Conservation (phyloP, 164 flowering plant genomes). For the Santalum album region DNA sequence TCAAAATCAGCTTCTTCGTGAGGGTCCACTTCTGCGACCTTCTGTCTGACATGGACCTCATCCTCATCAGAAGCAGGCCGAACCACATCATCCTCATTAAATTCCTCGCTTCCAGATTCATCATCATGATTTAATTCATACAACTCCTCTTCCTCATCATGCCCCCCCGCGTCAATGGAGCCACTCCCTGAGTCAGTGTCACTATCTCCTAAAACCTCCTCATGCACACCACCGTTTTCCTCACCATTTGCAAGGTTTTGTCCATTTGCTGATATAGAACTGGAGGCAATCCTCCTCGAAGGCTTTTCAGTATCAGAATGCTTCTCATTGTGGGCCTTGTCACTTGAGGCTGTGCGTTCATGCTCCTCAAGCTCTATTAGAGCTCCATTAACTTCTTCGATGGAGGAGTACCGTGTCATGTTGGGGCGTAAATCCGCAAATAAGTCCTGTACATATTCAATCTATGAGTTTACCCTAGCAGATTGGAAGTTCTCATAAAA, state of each 20-base stretch:
- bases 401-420: slow-evolving; percentile 70
- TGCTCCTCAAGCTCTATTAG: slow-evolving; percentile 73
- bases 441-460: slow-evolving; percentile 53
- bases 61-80: slow-evolving; percentile 79
- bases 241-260: slow-evolving; percentile 42
- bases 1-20: slow-evolving; percentile 83
- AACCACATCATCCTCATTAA: slow-evolving; percentile 48
- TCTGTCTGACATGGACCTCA: slow-evolving; percentile 79
- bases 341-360: slow-evolving; percentile 41
- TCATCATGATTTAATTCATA: slow-evolving; percentile 61
- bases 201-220: slow-evolving; percentile 40
- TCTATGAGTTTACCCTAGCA: background rate
- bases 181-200: slow-evolving; percentile 82
- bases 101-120: slow-evolving; percentile 49
- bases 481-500: background rate
- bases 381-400: slow-evolving; percentile 81
- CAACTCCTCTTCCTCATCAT: slow-evolving; percentile 55
- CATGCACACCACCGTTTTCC: slow-evolving; percentile 61
- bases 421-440: slow-evolving; percentile 85
- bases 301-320: slow-evolving; percentile 51
- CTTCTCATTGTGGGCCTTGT: slow-evolving; percentile 53
- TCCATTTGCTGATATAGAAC: slow-evolving; percentile 38
- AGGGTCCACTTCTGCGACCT: slow-evolving; percentile 61
- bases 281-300: slow-evolving; percentile 24
- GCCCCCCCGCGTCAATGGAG: slow-evolving; percentile 45